Evolutionary conservation across 768 basidiomycete genomes (phyloP).

Genomic region (Amanita fuliginea): DNA sequence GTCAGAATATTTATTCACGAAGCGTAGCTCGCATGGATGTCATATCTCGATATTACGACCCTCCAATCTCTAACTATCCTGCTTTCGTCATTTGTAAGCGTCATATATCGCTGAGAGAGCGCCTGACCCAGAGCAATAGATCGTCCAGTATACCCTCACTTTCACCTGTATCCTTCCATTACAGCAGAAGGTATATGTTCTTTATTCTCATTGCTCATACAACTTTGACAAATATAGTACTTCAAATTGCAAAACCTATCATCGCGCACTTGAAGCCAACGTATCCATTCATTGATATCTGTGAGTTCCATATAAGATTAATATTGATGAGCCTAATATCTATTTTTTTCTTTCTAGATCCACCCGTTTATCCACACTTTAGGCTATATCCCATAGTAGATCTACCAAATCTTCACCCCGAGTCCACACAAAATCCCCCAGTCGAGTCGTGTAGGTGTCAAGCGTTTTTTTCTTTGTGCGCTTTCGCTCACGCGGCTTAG

Average conservation of each 20-base stretch:
- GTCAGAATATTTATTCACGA: background rate
- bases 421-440: background rate
- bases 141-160: slow-evolving; percentile 9
- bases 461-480: slow-evolving; percentile 3
- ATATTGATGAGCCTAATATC: background rate
- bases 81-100: slow-evolving; percentile 11
- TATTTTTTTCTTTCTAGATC: slow-evolving; percentile 9
- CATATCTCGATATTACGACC: too few relatives aligned
- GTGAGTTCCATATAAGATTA: slow-evolving; percentile 10
- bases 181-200: background rate
- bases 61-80: slow-evolving; percentile 7
- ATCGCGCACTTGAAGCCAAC: background rate
- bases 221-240: background rate
- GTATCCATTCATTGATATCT: slow-evolving; percentile 25
- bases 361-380: slow-evolving; percentile 12
- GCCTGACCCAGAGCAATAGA: background rate
- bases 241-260: background rate
- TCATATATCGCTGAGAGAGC: background rate
- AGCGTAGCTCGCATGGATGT: background rate
- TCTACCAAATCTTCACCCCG: background rate
- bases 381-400: slow-evolving; percentile 13
- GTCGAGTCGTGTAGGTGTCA: slow-evolving; percentile 6
- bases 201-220: background rate
- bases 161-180: slow-evolving; percentile 5
- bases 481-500: background rate